Percentiles rank a stretch among this genome's conserved stretches.
Evolutionary conservation across 2,329 filamentous ascomycete genomes (phyloP).

Genomic region (Nothomitra cinnamomea): DNA sequence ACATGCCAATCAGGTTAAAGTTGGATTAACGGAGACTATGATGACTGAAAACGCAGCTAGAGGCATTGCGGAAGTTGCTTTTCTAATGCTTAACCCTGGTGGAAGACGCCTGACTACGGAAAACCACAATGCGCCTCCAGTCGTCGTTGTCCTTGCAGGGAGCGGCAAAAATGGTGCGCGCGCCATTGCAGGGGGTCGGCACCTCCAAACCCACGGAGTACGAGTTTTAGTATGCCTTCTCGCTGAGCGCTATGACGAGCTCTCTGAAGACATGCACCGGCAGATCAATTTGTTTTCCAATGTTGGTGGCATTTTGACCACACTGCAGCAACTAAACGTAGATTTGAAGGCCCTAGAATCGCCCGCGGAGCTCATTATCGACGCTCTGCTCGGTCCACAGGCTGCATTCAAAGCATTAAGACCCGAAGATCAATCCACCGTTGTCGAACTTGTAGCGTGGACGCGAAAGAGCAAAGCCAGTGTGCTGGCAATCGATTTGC

Average conservation of each 20-base stretch:
- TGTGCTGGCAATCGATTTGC: constrained; percentile 77
- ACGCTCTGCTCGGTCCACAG: constrained; percentile 74
- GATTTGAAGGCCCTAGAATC: constrained; percentile 38
- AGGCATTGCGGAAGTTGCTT: constrained; percentile 69
- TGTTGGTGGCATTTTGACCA: constrained; percentile 57
- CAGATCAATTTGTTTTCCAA: constrained; percentile 74
- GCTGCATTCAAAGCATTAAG: constrained; percentile 78
- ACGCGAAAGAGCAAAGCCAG: constrained; percentile 73
- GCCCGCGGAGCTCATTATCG: constrained; percentile 65
- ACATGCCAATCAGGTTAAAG: constrained; percentile 73
- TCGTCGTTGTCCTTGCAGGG: constrained; percentile 71
- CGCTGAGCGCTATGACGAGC: constrained; percentile 65
- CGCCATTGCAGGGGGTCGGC: constrained; percentile 69
- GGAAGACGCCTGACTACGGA: constrained; percentile 32
- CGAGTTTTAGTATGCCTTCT: constrained; percentile 72
- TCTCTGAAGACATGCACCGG: constrained; percentile 62
- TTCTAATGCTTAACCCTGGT: constrained; percentile 46
- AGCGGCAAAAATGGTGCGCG: constrained; percentile 82
- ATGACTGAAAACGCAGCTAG: constrained; percentile 85
- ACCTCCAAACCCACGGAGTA: constrained; percentile 68
- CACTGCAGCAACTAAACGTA: constrained; percentile 39
- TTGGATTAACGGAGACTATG: constrained; percentile 74
- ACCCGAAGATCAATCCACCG: constrained; percentile 63
- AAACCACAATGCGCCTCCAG: constrained; percentile 31
- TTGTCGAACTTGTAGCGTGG: constrained; percentile 86